These are phyloP conservation scores for Cornus florida DNA, from an alignment of 148 eudicot genomes.

Conservation along the genomic window DNA sequence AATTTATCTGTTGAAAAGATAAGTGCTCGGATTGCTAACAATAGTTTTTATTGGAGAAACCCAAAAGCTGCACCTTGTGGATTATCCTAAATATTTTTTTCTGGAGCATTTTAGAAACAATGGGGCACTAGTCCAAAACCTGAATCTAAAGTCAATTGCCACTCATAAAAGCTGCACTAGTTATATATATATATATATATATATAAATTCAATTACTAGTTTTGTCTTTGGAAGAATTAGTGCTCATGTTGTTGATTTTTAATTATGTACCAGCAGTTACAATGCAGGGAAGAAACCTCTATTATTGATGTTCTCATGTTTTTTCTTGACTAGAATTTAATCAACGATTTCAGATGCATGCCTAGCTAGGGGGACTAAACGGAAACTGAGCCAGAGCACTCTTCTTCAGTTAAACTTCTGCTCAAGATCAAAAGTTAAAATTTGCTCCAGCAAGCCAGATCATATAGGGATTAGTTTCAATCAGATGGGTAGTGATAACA, in stretches of 20 bases:
- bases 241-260: background rate
- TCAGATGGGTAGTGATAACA: slow-evolving; percentile 24
- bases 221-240: background rate
- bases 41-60: background rate
- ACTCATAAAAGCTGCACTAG: background rate
- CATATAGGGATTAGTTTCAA: slow-evolving; percentile 17
- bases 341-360: slow-evolving; percentile 63
- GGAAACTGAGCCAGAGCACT: slow-evolving; percentile 73
- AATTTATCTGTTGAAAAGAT: no score
- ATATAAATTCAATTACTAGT: background rate
- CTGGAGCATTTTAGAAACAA: no score
- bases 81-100: background rate
- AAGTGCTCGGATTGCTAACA: no score
- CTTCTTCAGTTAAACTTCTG: slow-evolving; percentile 76
- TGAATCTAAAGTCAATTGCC: background rate
- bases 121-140: background rate
- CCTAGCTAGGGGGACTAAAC: slow-evolving; percentile 70
- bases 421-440: slow-evolving; percentile 24
- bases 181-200: no score
- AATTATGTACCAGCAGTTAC: background rate
- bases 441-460: slow-evolving; percentile 19
- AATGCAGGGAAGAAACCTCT: background rate
- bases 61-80: background rate
- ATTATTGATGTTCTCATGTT: background rate
- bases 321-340: background rate